phyloP scores from a whole-genome alignment of 768 basidiomycete genomes.

The Crucibulum laeve region DNA sequence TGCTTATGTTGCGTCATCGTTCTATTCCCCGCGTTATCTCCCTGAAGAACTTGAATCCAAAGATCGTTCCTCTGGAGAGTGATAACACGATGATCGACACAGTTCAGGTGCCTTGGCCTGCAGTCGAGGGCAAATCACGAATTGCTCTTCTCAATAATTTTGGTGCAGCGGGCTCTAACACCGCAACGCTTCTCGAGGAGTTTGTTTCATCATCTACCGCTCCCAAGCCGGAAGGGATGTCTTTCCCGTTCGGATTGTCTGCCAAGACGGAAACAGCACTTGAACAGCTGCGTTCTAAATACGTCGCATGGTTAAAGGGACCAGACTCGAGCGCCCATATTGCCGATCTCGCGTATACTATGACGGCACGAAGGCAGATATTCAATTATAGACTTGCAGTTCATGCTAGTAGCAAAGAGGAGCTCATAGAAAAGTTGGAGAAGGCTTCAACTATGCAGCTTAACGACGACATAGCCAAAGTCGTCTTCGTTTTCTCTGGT shows the following conservation, averaged over 20 bases:
- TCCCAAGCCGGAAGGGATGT: slow-evolving; percentile 1
- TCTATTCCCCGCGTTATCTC: slow-evolving; percentile 61
- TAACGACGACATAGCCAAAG: slow-evolving; percentile 18
- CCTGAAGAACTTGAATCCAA: slow-evolving; percentile 50
- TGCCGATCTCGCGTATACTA: slow-evolving; percentile 59
- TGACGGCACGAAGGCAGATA: slow-evolving; percentile 60
- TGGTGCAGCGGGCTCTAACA: slow-evolving; percentile 71
- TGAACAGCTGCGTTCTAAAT: slow-evolving; percentile 40
- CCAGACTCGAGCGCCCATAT: slow-evolving; percentile 21
- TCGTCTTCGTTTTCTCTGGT: slow-evolving; percentile 70
- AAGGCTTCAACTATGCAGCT: slow-evolving; percentile 23
- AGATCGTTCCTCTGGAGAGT: slow-evolving; percentile 38
- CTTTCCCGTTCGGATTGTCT: slow-evolving; percentile 56
- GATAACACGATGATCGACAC: slow-evolving; percentile 50
- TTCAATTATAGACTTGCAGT: slow-evolving; percentile 51
- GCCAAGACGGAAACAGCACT: slow-evolving; percentile 49
- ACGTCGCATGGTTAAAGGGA: slow-evolving; percentile 43
- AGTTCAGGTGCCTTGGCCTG: slow-evolving; percentile 34
- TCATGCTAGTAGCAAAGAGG: slow-evolving; percentile 34
- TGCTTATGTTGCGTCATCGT: slow-evolving; percentile 60
- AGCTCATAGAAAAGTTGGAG: slow-evolving; percentile 42
- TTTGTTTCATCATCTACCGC: slow-evolving; percentile 1
- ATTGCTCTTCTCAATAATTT: slow-evolving; percentile 70
- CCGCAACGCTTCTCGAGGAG: slow-evolving; percentile 59
- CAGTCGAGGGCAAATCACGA: slow-evolving; percentile 28